Conservation (phyloP, 768 basidiomycete species). For the Mycena albidolilacea region DNA sequence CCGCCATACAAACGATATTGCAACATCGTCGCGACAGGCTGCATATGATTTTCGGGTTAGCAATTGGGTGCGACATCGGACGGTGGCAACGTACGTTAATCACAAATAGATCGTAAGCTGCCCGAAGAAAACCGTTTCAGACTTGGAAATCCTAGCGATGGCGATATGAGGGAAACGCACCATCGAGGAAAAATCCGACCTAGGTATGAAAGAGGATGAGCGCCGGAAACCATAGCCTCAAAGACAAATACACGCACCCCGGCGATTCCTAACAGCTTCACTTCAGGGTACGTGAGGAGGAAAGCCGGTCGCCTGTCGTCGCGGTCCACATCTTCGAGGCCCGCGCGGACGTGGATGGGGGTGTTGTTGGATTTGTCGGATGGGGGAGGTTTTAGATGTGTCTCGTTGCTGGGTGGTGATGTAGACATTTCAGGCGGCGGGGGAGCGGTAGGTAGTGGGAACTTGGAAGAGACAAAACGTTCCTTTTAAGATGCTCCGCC, state of each 20-base stretch:
- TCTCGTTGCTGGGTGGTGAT: constrained; percentile 4
- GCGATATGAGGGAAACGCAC: constrained; percentile 52
- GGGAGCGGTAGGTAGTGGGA: not conserved
- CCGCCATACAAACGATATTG: constrained; percentile 76
- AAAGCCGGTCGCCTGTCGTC: constrained; percentile 45
- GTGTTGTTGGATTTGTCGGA: not conserved
- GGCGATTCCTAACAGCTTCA: constrained; percentile 74
- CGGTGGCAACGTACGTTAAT: constrained; percentile 63
- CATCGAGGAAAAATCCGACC: constrained; percentile 83
- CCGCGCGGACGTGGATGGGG: not conserved
- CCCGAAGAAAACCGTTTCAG: not conserved
- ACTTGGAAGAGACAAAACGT: not conserved
- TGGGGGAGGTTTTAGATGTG: not conserved
- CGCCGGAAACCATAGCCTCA: not conserved
- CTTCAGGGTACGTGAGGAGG: constrained; percentile 57
- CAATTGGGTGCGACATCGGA: not conserved
- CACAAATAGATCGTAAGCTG: constrained; percentile 81
- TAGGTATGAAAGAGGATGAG: constrained; percentile 40
- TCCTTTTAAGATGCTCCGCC: not conserved
- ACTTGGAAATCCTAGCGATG: not conserved
- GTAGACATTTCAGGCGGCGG: not conserved
- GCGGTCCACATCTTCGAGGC: constrained; percentile 22
- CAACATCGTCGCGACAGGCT: constrained; percentile 80
- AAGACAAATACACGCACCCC: constrained; percentile 59
- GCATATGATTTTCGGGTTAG: not conserved